Evolutionary conservation across 2,329 filamentous ascomycete genomes (phyloP).

Genomic region (Trichothecium sympodiale): DNA sequence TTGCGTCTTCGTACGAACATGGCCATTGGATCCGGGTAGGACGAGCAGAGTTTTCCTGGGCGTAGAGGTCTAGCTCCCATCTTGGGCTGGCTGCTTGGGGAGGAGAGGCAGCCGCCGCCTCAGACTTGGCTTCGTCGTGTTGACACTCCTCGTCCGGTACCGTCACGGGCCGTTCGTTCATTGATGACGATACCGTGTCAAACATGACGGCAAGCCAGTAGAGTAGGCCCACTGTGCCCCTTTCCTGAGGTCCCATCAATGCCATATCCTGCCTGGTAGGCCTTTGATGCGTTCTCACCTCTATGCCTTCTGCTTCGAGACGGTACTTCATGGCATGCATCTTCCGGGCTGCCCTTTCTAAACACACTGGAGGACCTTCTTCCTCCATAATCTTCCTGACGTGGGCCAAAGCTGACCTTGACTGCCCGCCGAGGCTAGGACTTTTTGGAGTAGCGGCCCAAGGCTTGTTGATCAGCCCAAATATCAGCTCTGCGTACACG

Average conservation of each 20-base stretch:
- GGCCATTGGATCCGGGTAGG: constrained; percentile 33
- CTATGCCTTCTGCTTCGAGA: constrained; percentile 18
- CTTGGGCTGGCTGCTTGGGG: constrained; percentile 10
- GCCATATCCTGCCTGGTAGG: neutral
- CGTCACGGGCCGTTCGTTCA: constrained; percentile 28
- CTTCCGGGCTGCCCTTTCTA: constrained; percentile 26
- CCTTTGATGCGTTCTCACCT: neutral
- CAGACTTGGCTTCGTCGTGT: constrained; percentile 17
- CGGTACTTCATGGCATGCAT: constrained; percentile 24
- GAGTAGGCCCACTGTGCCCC: constrained; percentile 37
- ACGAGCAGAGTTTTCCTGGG: constrained; percentile 15
- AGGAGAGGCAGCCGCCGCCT: constrained; percentile 10
- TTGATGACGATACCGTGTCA: constrained; percentile 43
- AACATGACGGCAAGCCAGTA: constrained; percentile 51
- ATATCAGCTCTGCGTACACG: constrained; percentile 27
- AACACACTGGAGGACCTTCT: constrained; percentile 16
- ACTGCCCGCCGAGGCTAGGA: too few species aligned
- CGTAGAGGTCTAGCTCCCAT: constrained; percentile 24
- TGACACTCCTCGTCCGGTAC: constrained; percentile 28
- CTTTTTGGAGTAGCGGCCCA: constrained; percentile 3
- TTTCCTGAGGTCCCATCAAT: constrained; percentile 10
- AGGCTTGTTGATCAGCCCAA: constrained; percentile 25
- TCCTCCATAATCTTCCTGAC: constrained; percentile 17
- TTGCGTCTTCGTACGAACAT: constrained; percentile 40
- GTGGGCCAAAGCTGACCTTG: constrained; percentile 11